Base-by-base conservation (phyloP, 495 filamentous ascomycete genomes). In the Massariosphaeria phaeospora region DNA sequence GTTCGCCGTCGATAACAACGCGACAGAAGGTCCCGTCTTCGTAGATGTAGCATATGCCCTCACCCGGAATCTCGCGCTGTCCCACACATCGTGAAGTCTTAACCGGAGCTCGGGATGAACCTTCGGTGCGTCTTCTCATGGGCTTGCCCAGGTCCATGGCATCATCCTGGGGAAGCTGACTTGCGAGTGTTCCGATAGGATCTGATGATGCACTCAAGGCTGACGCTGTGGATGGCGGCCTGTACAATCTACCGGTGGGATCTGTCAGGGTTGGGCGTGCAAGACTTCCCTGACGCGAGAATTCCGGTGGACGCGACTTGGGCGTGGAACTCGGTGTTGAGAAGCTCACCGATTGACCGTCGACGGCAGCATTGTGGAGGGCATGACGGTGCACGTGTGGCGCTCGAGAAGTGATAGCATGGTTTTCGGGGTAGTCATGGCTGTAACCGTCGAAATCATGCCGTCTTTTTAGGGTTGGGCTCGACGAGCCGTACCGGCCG, bases 21-120 rank as follows among this genome's bases (percentile, higher is more conserved):
- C 86, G 88, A 69, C 87, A 91, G 59, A 84, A 84, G 24, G 82
- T 84, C 36, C 88, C 88, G 64, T 93, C 89, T 52, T 93, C 88
- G 67, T 93, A 95, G 49, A 94, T 80, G 65, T 89, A 94, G 68
- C 85, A 93, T 47, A 84, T 63, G 1, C 89, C 89, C 66, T 95
- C 86, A 11, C 86, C 88, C 0, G 84, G 83, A 5, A 91, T 75
- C 52, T 84, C 79, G 17, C 55, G 54, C 40, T 66, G 59, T 11
- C 63, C 63, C 25, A 66, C 27, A 39, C 55, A 59, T 3, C 55
- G 49, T n/a, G 61, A 56, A 18, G 50, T 36, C 25, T 40, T 45
- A 18, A 50, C 27, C 24, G 59, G 54, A 12, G 54, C 54, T 20
- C 59, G 53, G n/a, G 48, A 52, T 1, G 48, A 35, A 2, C 31